These are phyloP conservation scores for Vanrija pseudolonga DNA, from an alignment of 1,284 basidiomycete species.

Conservation along the genomic window DNA sequence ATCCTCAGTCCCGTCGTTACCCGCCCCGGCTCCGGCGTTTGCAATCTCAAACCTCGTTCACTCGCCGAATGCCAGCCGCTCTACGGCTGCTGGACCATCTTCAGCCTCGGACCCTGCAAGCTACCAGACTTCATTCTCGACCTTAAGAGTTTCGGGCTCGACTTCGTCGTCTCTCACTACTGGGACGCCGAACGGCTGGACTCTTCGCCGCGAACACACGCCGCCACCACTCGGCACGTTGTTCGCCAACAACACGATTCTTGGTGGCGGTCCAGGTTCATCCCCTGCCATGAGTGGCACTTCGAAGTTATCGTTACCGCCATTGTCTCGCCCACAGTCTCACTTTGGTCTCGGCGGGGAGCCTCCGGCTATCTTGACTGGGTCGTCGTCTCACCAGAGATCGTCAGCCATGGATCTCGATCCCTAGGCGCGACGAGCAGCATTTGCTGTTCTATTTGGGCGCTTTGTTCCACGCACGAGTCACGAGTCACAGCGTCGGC, in stretches of 20 bases:
- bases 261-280: not conserved
- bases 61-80: not conserved
- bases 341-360: too few relatives aligned
- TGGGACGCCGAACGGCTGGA: not conserved
- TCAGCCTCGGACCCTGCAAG: not conserved
- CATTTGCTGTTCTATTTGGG: too few relatives aligned
- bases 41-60: not conserved
- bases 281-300: not conserved
- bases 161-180: not conserved
- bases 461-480: too few relatives aligned
- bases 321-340: too few relatives aligned
- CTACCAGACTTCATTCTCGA: not conserved
- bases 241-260: not conserved
- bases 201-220: not conserved
- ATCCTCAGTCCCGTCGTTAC: not conserved
- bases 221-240: not conserved
- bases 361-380: too few relatives aligned
- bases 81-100: not conserved
- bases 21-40: not conserved
- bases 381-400: too few relatives aligned
- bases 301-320: not conserved
- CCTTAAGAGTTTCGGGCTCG: not conserved
- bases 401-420: too few relatives aligned
- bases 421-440: too few relatives aligned
- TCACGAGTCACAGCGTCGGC: too few relatives aligned